Percentiles rank a stretch among this genome's conserved stretches.
phyloP scores from a whole-genome alignment of 2,329 filamentous ascomycete genomes.

The Fusarium paranaense region DNA sequence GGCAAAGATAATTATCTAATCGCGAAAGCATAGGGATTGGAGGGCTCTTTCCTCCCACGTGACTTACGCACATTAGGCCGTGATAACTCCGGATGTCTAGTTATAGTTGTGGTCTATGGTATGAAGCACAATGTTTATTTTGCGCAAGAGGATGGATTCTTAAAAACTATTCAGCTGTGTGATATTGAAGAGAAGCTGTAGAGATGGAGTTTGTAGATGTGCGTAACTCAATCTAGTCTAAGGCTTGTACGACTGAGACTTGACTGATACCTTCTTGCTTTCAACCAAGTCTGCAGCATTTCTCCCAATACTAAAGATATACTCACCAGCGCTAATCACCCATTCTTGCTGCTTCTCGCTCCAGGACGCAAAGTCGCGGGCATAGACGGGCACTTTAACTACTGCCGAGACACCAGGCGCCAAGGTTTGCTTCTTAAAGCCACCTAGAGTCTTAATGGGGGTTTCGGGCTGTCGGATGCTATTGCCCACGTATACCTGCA shows the following conservation, averaged over 20 bases:
- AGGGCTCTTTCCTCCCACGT: too few relatives aligned
- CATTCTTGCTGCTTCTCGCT: conserved; percentile 12
- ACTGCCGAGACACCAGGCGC: conserved; percentile 18
- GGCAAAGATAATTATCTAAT: too few relatives aligned
- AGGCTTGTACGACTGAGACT: not conserved
- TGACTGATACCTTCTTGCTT: not conserved
- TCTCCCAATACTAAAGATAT: conserved; percentile 26
- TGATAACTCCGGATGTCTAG: too few relatives aligned
- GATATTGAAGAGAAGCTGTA: too few relatives aligned
- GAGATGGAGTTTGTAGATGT: not conserved
- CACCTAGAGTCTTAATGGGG: conserved; percentile 39
- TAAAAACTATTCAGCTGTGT: too few relatives aligned
- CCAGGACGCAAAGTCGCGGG: conserved; percentile 10
- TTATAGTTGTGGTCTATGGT: too few relatives aligned
- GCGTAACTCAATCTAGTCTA: not conserved
- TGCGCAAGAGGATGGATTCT: too few relatives aligned
- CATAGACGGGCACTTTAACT: not conserved
- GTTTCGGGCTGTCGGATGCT: conserved; percentile 3
- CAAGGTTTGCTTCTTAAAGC: not conserved
- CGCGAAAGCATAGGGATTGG: too few relatives aligned
- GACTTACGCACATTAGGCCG: too few relatives aligned
- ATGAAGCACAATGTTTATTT: too few relatives aligned
- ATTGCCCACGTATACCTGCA: too few relatives aligned
- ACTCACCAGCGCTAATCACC: conserved; percentile 20
- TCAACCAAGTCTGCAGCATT: conserved; percentile 17